Evolutionary conservation across 2,329 filamentous ascomycete species (phyloP).

Genomic region (Alternaria alternata): DNA sequence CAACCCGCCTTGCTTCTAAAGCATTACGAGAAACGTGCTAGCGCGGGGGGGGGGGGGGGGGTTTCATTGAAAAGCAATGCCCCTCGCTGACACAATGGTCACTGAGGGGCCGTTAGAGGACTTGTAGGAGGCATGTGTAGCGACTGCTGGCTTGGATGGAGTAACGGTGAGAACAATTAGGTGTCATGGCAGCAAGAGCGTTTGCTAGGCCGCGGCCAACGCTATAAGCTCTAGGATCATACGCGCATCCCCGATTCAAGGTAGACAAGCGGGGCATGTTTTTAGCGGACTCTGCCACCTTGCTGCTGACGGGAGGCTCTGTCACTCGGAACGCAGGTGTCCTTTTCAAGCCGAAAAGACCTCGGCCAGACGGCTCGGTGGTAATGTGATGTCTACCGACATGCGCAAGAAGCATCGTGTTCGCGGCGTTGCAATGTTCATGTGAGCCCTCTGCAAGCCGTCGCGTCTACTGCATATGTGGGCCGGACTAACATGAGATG

Average conservation of each 20-base stretch:
- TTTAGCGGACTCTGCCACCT: conserved; percentile 19
- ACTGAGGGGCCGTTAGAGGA: conserved; percentile 18
- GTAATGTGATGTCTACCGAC: conserved; percentile 2
- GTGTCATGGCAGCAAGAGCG: conserved; percentile 19
- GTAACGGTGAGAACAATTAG: conserved; percentile 28
- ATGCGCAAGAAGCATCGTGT: conserved; percentile 7
- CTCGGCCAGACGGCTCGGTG: conserved; percentile 4
- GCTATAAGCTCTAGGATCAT: conserved; percentile 23
- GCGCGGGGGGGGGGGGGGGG: conserved; percentile 41
- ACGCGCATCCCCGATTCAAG: conserved; percentile 23
- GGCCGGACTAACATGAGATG: conserved; percentile 21
- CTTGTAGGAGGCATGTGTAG: conserved; percentile 13
- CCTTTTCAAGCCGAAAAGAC: conserved; percentile 8
- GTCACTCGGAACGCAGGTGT: conserved; percentile 7
- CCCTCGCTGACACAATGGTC: conserved; percentile 24
- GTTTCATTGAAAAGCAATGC: conserved; percentile 31
- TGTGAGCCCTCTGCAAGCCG: conserved; percentile 15
- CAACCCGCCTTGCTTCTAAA: conserved; percentile 41
- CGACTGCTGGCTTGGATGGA: conserved; percentile 4
- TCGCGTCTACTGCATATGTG: conserved; percentile 30
- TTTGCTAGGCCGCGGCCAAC: conserved; percentile 28
- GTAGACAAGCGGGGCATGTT: conserved; percentile 26
- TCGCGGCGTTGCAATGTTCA: conserved; percentile 1
- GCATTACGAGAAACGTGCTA: conserved; percentile 44
- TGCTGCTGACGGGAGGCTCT: conserved; percentile 19